Evolutionary conservation across 2,329 filamentous ascomycete genomes (phyloP).

Genomic region (Botrytis medusae): DNA sequence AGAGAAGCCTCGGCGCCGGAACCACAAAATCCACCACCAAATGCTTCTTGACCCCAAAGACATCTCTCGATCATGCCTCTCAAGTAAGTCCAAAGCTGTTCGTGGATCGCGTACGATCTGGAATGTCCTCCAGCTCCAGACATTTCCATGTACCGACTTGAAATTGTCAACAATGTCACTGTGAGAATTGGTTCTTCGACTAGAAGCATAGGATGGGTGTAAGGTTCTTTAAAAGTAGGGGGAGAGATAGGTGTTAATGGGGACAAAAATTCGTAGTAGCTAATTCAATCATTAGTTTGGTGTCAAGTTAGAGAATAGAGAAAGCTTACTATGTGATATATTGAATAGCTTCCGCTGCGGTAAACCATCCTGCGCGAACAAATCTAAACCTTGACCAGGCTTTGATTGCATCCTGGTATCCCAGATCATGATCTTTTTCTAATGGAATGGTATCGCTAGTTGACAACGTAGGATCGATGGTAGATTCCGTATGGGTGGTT

Average conservation of each 20-base stretch:
- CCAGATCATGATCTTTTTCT: slow-evolving; percentile 47
- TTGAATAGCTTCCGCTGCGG: slow-evolving; percentile 84
- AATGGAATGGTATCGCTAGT: slow-evolving; percentile 22
- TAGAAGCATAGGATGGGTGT: slow-evolving; percentile 75
- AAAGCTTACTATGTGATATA: slow-evolving; percentile 83
- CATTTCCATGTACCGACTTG: slow-evolving; percentile 81
- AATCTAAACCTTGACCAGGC: slow-evolving; percentile 94
- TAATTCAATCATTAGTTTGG: slow-evolving; percentile 40
- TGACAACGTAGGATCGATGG: slow-evolving; percentile 37
- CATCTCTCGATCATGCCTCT: slow-evolving; percentile 93
- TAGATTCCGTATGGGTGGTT: slow-evolving; percentile 25
- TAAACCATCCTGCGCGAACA: slow-evolving; percentile 96
- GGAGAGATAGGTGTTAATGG: slow-evolving; percentile 92
- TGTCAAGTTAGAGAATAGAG: background rate
- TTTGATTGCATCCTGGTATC: slow-evolving; percentile 69
- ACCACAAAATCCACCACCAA: slow-evolving; percentile 82
- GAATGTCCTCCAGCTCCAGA: slow-evolving; percentile 78
- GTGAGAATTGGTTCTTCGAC: slow-evolving; percentile 91
- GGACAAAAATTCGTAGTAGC: slow-evolving; percentile 88
- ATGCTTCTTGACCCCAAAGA: slow-evolving; percentile 94
- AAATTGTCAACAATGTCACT: slow-evolving; percentile 86
- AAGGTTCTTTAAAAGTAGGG: slow-evolving; percentile 82
- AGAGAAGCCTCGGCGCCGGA: slow-evolving; percentile 61
- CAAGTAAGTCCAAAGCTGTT: slow-evolving; percentile 92
- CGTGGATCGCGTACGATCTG: slow-evolving; percentile 86